Evolutionary conservation across 495 filamentous ascomycete species (phyloP).

Genomic region (Xylaria intraflava): DNA sequence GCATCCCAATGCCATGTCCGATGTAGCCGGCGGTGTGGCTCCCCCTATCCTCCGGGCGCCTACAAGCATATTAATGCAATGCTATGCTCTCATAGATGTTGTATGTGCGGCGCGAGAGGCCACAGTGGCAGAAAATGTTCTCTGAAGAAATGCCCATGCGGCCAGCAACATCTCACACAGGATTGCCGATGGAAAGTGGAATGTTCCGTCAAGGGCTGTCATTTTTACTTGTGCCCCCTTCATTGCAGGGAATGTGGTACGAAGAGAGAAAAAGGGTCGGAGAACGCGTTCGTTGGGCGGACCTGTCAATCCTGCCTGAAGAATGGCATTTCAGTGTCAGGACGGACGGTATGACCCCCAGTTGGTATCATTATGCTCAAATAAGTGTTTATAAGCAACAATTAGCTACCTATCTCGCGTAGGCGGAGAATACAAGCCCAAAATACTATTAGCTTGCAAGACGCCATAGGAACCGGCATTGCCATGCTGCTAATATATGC

Average conservation of each 20-base stretch:
- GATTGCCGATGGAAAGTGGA: slow-evolving; percentile 35
- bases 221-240: slow-evolving; percentile 28
- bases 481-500: too few relatives aligned
- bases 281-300: slow-evolving; percentile 25
- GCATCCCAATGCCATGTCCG: slow-evolving; percentile 23
- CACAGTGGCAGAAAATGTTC: slow-evolving; percentile 32
- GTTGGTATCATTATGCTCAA: background rate
- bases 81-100: slow-evolving; percentile 31
- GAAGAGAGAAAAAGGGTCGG: slow-evolving; percentile 21
- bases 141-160: slow-evolving; percentile 27
- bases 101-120: slow-evolving; percentile 34
- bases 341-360: background rate
- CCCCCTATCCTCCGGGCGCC: slow-evolving; percentile 13
- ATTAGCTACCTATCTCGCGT: too few relatives aligned
- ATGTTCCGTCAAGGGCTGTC: slow-evolving; percentile 25
- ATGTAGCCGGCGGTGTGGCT: slow-evolving; percentile 29
- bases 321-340: slow-evolving; percentile 14
- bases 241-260: slow-evolving; percentile 32
- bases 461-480: too few relatives aligned
- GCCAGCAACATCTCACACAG: slow-evolving; percentile 31
- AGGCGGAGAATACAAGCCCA: too few relatives aligned
- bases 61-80: slow-evolving; percentile 30
- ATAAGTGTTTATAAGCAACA: background rate
- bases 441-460: too few relatives aligned
- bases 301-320: slow-evolving; percentile 26